These are phyloP conservation scores for Xerocomellus amylosporus DNA, from an alignment of 768 basidiomycete species.

Conservation along the genomic window DNA sequence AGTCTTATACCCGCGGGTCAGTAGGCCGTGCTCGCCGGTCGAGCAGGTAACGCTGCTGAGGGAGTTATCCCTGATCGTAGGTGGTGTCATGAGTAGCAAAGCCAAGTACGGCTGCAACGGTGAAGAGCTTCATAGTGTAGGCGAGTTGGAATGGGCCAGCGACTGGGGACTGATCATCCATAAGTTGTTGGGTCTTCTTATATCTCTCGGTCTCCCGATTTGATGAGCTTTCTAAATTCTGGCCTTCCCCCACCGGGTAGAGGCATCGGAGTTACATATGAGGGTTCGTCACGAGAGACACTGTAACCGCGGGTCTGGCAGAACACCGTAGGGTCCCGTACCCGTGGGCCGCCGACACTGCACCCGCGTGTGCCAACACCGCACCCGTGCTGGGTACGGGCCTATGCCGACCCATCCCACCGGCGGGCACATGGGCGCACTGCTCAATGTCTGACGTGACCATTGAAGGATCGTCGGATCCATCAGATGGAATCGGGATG, in stretches of 20 bases:
- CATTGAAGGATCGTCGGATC: too few relatives aligned
- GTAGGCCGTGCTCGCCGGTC: conserved; percentile 42
- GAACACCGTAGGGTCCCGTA: too few relatives aligned
- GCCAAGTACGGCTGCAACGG: neutral
- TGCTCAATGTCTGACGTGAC: too few relatives aligned
- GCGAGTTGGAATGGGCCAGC: neutral
- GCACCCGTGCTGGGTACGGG: too few relatives aligned
- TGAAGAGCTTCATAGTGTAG: conserved; percentile 9
- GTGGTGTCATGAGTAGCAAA: conserved; percentile 35
- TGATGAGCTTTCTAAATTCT: neutral
- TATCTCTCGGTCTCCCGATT: neutral
- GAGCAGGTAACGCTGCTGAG: conserved; percentile 49
- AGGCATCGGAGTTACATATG: too few relatives aligned
- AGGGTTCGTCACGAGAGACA: too few relatives aligned
- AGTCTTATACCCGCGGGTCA: neutral
- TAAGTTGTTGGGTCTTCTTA: neutral
- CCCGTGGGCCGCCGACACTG: too few relatives aligned
- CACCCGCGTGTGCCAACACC: too few relatives aligned
- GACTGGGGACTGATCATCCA: neutral
- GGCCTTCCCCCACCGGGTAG: neutral
- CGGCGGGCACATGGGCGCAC: too few relatives aligned
- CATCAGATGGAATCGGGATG: too few relatives aligned
- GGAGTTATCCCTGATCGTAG: conserved; percentile 47
- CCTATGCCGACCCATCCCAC: too few relatives aligned
- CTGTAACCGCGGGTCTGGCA: too few relatives aligned